A percentile compares a stretch with the other conserved stretches of the same genome.
Evolutionary conservation across 192 early-diverging fungal genomes (phyloP).

Genomic region (Backusella psychrophila): DNA sequence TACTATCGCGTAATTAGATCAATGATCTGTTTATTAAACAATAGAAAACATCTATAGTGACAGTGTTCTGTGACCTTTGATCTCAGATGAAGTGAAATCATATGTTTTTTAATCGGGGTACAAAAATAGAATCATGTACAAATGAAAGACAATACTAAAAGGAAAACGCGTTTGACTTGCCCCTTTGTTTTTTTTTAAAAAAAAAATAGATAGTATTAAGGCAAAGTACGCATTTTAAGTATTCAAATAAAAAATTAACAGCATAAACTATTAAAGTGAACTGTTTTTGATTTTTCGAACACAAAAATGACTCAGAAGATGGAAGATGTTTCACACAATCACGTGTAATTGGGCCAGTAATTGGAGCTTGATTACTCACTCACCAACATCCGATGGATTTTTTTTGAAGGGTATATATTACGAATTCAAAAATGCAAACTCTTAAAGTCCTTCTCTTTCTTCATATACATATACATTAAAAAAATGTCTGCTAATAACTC

Average conservation of each 20-base stretch:
- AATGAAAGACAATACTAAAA: neutral
- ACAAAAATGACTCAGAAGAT: constrained; percentile 13
- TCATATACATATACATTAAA: neutral
- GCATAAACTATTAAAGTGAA: neutral
- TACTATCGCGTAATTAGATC: neutral
- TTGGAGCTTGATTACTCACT: constrained; percentile 1
- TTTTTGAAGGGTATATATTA: constrained; percentile 5
- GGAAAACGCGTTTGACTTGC: neutral
- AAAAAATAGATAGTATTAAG: neutral
- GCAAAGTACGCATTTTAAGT: neutral
- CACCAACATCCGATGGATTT: neutral
- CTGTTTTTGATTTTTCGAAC: neutral
- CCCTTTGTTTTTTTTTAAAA: neutral
- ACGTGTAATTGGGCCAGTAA: constrained; percentile 8
- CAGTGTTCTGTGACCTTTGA: neutral
- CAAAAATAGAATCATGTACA: neutral
- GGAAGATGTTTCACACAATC: constrained; percentile 23
- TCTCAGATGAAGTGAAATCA: neutral
- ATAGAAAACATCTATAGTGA: neutral
- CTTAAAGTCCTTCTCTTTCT: neutral
- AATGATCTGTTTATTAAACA: neutral
- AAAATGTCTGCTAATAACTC: constrained; percentile 37
- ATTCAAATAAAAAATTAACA: neutral
- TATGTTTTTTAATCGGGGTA: constrained; percentile 1
- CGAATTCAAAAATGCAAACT: neutral